Evolutionary conservation across 2,329 filamentous ascomycete genomes (phyloP).

Genomic region (Fusarium equiseti): DNA sequence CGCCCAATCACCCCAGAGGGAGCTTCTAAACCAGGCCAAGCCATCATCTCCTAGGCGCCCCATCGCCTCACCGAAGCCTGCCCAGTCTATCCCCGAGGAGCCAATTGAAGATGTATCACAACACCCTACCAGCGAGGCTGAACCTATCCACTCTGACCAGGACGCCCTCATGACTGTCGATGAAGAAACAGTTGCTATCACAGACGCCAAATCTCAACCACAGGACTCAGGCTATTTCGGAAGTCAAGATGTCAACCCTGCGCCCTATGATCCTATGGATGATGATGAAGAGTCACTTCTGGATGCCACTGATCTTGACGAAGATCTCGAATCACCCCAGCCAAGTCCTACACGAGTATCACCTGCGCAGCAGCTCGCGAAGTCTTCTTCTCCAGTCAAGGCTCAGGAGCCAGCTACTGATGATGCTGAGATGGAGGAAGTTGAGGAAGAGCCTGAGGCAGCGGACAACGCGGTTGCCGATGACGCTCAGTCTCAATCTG

Average conservation of each 20-base stretch:
- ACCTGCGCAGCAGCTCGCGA: constrained; percentile 2
- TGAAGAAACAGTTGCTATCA: neutral
- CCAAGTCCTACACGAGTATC: constrained; percentile 42
- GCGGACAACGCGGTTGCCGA: constrained; percentile 49
- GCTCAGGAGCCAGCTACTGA: neutral
- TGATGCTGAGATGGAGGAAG: constrained; percentile 19
- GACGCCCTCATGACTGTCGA: constrained; percentile 19
- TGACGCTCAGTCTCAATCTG: constrained; percentile 71
- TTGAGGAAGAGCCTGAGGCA: constrained; percentile 25
- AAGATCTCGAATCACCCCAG: constrained; percentile 34
- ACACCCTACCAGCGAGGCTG: constrained; percentile 14
- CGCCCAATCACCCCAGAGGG: constrained; percentile 65
- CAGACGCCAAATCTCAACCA: constrained; percentile 27
- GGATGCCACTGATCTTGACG: constrained; percentile 35
- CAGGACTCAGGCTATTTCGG: constrained; percentile 79
- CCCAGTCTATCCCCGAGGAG: constrained; percentile 24
- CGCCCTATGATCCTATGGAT: constrained; percentile 40
- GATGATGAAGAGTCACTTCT: constrained; percentile 38
- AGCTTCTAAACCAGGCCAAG: constrained; percentile 53
- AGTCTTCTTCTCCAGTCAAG: constrained; percentile 53
- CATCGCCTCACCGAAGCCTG: constrained; percentile 49
- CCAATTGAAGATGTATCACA: constrained; percentile 9
- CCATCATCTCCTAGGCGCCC: constrained; percentile 51
- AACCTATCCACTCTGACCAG: constrained; percentile 21
- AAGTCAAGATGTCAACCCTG: constrained; percentile 62